These are phyloP conservation scores for Coprinopsis strossmayeri DNA, from an alignment of 768 basidiomycete species.

Conservation along the genomic window DNA sequence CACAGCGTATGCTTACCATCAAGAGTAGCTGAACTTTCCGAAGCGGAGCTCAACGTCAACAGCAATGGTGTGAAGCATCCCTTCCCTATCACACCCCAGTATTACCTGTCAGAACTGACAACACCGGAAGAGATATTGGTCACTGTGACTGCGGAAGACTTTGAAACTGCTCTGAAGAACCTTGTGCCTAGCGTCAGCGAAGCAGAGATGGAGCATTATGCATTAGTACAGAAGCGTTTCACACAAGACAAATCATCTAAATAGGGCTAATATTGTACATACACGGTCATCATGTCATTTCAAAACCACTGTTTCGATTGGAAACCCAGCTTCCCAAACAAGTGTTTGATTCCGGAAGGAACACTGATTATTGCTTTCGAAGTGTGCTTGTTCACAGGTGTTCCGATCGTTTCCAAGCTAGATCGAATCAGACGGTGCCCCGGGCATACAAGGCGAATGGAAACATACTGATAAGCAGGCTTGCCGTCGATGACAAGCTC, in stretches of 20 bases:
- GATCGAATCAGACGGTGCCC: not conserved
- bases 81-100: conserved; percentile 76
- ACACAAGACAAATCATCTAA: conserved; percentile 25
- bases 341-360: conserved; percentile 40
- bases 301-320: conserved; percentile 53
- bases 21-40: conserved; percentile 40
- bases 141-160: conserved; percentile 71
- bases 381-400: conserved; percentile 35
- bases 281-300: not conserved
- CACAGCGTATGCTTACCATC: not conserved
- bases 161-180: conserved; percentile 61
- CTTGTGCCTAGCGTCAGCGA: conserved; percentile 80
- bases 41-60: conserved; percentile 17
- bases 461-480: conserved; percentile 42
- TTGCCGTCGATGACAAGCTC: conserved; percentile 59
- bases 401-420: conserved; percentile 44
- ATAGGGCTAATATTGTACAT: conserved; percentile 4
- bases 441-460: not conserved
- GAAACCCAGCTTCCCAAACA: conserved; percentile 52
- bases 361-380: conserved; percentile 41
- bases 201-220: conserved; percentile 83
- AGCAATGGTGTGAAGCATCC: conserved; percentile 40
- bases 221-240: conserved; percentile 62
- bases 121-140: conserved; percentile 62
- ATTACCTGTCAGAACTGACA: conserved; percentile 81